Base-by-base conservation (phyloP, 2,329 filamentous ascomycete genomes). In the Pseudocercospora macadamiae region DNA sequence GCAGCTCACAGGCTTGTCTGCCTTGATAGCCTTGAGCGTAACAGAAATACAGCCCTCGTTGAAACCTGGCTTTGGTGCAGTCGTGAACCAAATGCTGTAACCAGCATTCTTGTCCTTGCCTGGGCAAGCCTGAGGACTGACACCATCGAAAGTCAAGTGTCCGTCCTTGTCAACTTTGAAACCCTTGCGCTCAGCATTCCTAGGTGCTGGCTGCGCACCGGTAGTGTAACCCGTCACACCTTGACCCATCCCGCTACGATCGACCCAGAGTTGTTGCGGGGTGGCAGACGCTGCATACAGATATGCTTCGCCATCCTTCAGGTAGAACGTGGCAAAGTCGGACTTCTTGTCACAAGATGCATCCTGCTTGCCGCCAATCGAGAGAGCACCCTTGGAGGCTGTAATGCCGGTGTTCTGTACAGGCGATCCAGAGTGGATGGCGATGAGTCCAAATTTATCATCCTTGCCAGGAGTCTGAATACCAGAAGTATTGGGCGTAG, bases 391-490 rank as follows among this genome's bases (percentile, higher is more conserved):
- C 1, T 59, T 54, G 18, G 59, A 53, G 51, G 61, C 56, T 18
- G 53, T 65, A 54, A 69, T 49, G 23, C 60, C 48, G 10, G 55
- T 44, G 55, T 62, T 61, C n/a, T 66, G 64, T 21, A 67, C 47
- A n/a, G 44, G 28, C 21, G 57, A 59, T 51, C 60, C 65, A 21
- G 65, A 62, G 49, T 25, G 52, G 45, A 66, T 64, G 55, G 64
- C 57, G 28, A 65, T 37, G 44, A 63, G 62, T 51, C 54, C 52
- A 54, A 68, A 67, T 21, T 61, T 54, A 42, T 54, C 47, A 14
- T 44, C 34, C 10, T 53, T 42, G 2, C 52, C 45, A 42, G 48
- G 57, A 5, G 34, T 19, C 10, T 34, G 36, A 4, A 44, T 25
- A 30, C 2, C 23, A n/a, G 32, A 32, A 16, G 26, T 14, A 2